phyloP scores from a whole-genome alignment of 352 stramenopile genomes.

The Phytophthora cactorum region DNA sequence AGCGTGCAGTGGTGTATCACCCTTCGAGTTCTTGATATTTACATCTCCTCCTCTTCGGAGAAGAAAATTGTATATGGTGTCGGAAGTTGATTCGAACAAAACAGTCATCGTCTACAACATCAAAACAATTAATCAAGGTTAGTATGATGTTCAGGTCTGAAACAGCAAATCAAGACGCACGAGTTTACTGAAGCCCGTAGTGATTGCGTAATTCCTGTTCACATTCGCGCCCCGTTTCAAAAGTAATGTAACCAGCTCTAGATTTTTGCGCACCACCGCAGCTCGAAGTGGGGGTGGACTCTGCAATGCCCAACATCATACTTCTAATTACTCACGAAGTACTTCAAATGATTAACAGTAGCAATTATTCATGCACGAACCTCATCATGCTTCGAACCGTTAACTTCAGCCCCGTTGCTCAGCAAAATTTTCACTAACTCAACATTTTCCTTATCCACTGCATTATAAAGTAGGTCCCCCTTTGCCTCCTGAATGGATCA shows the following conservation, averaged over 20 bases:
- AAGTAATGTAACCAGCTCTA: slow-evolving; percentile 30
- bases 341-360: background rate
- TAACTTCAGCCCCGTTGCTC: slow-evolving; percentile 37
- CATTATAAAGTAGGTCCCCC: slow-evolving; percentile 32
- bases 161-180: slow-evolving; percentile 14
- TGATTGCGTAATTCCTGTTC: slow-evolving; percentile 29
- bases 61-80: slow-evolving; percentile 22
- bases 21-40: slow-evolving; percentile 26
- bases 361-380: background rate
- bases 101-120: slow-evolving; percentile 24
- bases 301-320: slow-evolving; percentile 1
- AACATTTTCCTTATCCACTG: slow-evolving; percentile 37
- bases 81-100: slow-evolving; percentile 33
- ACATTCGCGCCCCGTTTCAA: slow-evolving; percentile 34
- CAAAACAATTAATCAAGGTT: background rate
- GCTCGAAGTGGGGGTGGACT: slow-evolving; percentile 36
- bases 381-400: slow-evolving; percentile 39
- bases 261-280: slow-evolving; percentile 30
- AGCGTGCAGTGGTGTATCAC: slow-evolving; percentile 30
- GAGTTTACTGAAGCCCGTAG: slow-evolving; percentile 13
- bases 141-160: background rate
- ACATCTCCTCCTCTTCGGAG: slow-evolving; percentile 32
- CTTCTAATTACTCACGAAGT: background rate
- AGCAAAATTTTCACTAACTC: slow-evolving; percentile 40
- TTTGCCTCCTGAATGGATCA: slow-evolving; percentile 28